Evolutionary conservation across 2,329 filamentous ascomycete species (phyloP), one percentile per base, ranked within the genome.

Genomic region (Helotiales sp.): DNA sequence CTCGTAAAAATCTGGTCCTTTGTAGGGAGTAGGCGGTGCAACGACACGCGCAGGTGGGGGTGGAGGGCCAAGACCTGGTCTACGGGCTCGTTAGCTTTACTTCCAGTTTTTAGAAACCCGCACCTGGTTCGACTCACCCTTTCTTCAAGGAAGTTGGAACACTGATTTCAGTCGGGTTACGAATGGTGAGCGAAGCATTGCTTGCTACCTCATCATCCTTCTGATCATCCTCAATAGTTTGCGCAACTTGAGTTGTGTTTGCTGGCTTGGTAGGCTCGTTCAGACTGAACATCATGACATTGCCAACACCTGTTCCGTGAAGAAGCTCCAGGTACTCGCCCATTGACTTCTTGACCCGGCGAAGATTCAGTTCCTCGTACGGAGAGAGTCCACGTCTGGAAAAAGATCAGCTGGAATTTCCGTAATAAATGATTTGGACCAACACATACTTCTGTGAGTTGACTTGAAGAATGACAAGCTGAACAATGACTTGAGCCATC

Each of bases 391-490:
- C 59, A 37, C 54, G 60, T n/a, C 60, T 62, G 24, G 6, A 8
- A 15, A 22, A 2, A 17, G 5, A 26, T n/a, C n/a, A 3, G 7
- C 54, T 62, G 45, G 45, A 40, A 24, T 6, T 26, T 1, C 10
- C n/a, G 6, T 40, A 6, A 11, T 17, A 13, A 6, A 30, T 10
- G 34, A 30, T 2, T 32, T 37, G 17, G 20, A 13, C 6, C 15
- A 6, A 34, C 63, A 34, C 63, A 49, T 49, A 68, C 66, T 63
- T 58, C 32, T 66, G 59, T 26, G 58, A 50, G n/a, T 55, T 52
- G 15, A 68, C 65, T 6, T 68, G 66, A 20, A 68, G 63, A 22
- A 68, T 40, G 26, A 68, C 28, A 8, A 68, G 63, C 28, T 45
- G 59, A 30, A 66, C 63, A 50, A 58, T 63, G 22, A 17, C 26